A percentile compares a stretch with the other conserved stretches of the same genome.
Evolutionary conservation across 805 yeast genomes (phyloP).

Genomic region (Candida nitratophila): DNA sequence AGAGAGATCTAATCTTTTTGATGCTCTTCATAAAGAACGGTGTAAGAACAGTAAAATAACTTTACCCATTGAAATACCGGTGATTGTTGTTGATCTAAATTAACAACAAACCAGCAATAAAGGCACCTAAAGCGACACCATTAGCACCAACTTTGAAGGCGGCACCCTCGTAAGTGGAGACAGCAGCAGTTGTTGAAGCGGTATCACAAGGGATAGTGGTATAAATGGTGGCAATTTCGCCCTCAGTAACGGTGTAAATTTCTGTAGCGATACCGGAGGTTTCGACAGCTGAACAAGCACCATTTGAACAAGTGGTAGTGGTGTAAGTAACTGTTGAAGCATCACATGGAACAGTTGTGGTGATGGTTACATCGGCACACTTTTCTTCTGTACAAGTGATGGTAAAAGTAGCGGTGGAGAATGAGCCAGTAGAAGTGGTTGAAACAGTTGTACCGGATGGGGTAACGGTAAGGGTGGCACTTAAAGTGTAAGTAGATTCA

Average conservation of each 20-base stretch:
- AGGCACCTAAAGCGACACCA: background rate
- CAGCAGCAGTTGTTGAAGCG: background rate
- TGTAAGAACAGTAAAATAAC: no score
- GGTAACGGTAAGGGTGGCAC: background rate
- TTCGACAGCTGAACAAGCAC: slow-evolving; percentile 9
- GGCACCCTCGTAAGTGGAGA: background rate
- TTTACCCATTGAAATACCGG: no score
- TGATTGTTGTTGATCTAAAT: slow-evolving; percentile 5
- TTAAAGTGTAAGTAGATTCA: background rate
- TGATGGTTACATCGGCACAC: slow-evolving; percentile 3
- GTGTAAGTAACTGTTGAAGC: slow-evolving; percentile 1
- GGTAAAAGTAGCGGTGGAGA: background rate
- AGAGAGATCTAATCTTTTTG: no score
- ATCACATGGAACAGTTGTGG: slow-evolving; percentile 1
- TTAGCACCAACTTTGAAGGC: background rate
- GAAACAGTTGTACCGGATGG: background rate
- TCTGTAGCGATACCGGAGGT: background rate
- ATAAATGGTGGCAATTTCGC: background rate
- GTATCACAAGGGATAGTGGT: slow-evolving; percentile 1
- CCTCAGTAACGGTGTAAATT: background rate
- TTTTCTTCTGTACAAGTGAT: background rate
- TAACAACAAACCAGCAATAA: background rate
- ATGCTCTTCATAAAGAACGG: no score
- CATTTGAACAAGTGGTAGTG: slow-evolving; percentile 32
- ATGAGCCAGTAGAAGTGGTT: background rate